Base-by-base conservation (phyloP, 805 yeast species). In the Cyberlindnera xishuangbannaensis region DNA sequence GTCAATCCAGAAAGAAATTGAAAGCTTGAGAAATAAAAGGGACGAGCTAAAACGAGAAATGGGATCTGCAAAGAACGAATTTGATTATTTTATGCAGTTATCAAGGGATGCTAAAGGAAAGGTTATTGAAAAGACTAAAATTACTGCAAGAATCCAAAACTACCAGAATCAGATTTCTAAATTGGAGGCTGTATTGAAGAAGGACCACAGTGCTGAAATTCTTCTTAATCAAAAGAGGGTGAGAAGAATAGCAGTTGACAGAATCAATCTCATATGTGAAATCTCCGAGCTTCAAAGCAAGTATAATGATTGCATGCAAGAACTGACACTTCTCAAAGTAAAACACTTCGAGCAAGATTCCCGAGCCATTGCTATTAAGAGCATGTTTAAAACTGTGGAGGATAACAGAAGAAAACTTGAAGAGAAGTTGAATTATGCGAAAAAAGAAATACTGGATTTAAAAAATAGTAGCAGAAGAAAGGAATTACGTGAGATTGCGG, bases 161-260 rank as follows among this genome's bases (percentile, higher is more conserved):
- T 47, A 58, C 33, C 43, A 55, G 27, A 55, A 57, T 18, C 55
- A 60, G 30, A 45, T 65, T 16, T 36, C 55, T 28, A 49, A 46
- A 26, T 39, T 67, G 15, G 60, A 62, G 35, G 43, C 45, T 1
- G 72, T 67, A 31, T 51, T 71, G 2, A 52, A 50, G 17, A 56
- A 52, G 32, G 78, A 73, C 43, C 62, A 65, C 31, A 53, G 65
- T 4, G 57, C 33, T 4, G 67, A 64, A 33, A 64, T 47, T 14
- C 11, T 65, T 5, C 48, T 48, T 12, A 49, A 62, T 9, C 61
- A 64, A 28, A 36, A 36, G 17, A 47, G 55, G 37, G 51, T 64
- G 5, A 37, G 43, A 13, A 19, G 37, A 1, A 28, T 47, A 2
- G 27, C 53, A 2, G 19, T 31, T 6, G 33, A 47, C 10, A 62